Evolutionary conservation across 2,329 filamentous ascomycete species (phyloP).

Genomic region (Hyphodiscus sp.): DNA sequence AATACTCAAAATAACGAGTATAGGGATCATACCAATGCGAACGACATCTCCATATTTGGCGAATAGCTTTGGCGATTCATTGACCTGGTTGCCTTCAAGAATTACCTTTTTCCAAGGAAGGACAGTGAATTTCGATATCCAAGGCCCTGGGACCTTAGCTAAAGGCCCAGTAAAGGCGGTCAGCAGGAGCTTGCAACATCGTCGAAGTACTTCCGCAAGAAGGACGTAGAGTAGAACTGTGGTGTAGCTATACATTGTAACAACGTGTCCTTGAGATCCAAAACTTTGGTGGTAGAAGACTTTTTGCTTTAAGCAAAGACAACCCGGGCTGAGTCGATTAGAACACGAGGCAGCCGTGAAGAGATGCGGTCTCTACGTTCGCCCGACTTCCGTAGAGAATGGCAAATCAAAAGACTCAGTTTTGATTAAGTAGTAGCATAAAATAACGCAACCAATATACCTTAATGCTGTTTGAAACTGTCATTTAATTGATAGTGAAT

Average conservation of each 20-base stretch:
- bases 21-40: neutral
- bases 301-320: too few species aligned
- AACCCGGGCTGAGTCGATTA: too few species aligned
- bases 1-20: neutral
- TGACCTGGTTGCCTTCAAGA: neutral
- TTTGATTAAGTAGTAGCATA: too few species aligned
- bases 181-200: neutral
- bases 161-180: neutral
- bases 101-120: neutral
- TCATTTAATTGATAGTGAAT: too few species aligned
- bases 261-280: too few species aligned
- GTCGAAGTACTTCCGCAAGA: neutral
- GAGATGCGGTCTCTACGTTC: too few species aligned
- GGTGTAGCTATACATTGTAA: neutral
- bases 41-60: neutral
- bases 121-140: neutral
- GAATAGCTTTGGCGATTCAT: neutral
- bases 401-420: too few species aligned
- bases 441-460: too few species aligned
- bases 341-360: too few species aligned
- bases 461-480: too few species aligned
- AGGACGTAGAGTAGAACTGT: neutral
- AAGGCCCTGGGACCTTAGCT: neutral
- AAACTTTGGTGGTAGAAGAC: too few species aligned
- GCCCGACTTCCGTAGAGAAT: too few species aligned